A percentile compares a stretch with the other conserved stretches of the same genome.
Evolutionary conservation across 2,329 filamentous ascomycete species (phyloP).

Genomic region (Metarhizium humberi): DNA sequence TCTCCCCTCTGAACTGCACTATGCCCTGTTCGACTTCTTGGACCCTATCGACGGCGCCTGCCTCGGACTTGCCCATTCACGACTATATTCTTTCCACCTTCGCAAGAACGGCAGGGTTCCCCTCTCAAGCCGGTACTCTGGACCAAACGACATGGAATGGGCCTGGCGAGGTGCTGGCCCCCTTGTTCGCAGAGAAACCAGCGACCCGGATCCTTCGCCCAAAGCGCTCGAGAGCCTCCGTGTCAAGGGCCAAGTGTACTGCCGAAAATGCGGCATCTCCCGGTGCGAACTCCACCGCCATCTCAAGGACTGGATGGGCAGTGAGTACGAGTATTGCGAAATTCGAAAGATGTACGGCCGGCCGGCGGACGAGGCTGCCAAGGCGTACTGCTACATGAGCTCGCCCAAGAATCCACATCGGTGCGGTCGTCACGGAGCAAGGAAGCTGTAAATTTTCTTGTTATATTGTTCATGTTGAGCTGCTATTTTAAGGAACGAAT

Average conservation of each 20-base stretch:
- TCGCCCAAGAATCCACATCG: constrained; percentile 48
- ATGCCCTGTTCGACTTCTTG: constrained; percentile 50
- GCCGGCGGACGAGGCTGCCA: constrained; percentile 34
- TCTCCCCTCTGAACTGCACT: constrained; percentile 51
- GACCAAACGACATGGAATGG: constrained; percentile 55
- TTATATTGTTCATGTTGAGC: not conserved
- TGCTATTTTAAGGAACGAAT: not conserved
- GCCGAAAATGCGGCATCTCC: constrained; percentile 50
- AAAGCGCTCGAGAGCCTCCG: constrained; percentile 36
- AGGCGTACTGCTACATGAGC: constrained; percentile 47
- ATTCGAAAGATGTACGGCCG: constrained; percentile 49
- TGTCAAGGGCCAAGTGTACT: constrained; percentile 50
- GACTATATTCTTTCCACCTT: constrained; percentile 50
- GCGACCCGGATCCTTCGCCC: constrained; percentile 2
- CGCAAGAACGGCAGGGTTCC: constrained; percentile 47
- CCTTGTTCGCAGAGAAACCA: constrained; percentile 21
- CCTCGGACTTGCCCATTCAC: constrained; percentile 47
- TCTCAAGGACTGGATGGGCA: constrained; percentile 50
- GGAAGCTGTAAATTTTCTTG: constrained; percentile 7
- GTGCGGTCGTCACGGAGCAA: constrained; percentile 45
- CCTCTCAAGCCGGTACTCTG: constrained; percentile 45
- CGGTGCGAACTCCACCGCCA: constrained; percentile 56
- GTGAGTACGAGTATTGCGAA: constrained; percentile 48
- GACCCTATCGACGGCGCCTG: constrained; percentile 57
- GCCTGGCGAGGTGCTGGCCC: constrained; percentile 49